Evolutionary conservation across 306 rosid genomes (phyloP), one percentile per base, ranked within the genome.

Genomic region (Mimosa pudica): DNA sequence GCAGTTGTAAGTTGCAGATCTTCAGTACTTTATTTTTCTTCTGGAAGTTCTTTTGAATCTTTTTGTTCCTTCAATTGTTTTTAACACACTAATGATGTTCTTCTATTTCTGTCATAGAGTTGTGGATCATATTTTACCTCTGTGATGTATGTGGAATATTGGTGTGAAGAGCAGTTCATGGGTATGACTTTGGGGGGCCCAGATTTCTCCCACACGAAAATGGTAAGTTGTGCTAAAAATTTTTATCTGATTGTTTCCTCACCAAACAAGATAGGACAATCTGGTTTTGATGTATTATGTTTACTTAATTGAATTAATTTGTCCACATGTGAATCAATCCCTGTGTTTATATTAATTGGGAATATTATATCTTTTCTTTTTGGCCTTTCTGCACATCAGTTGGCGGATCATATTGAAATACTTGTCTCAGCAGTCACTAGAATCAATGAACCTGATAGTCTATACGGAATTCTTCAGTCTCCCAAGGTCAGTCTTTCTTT

Each of bases 381-480:
- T 68, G 74, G 74, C 76, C 72, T 74, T 82, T 74, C 68, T 77
- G 58, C 66, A 68, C 69, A 67, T 49, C 94, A 94, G 98, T 79
- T 94, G 79, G 91, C 96, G 68, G 90, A 75, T 74, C 98, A 94
- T 81, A 84, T 94, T 85, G 93, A 92, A 89, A 88, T 92, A 83
- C 91, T 94, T 45, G 91, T 92, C 75, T 89, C 92, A 17, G 97
- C 98, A 7, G 87, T 89, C 72, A 92, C 92, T 85, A 87, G 91
- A 85, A 94, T 94, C 51, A 94, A 94, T 74, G 97, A 92, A 89
- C 97, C 97, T 35, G 97, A 94, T 88, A 90, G 97, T 91, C 88
- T 94, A 76, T 92, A 94, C 54, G 98, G 98, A 82, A 94, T 94
- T 74, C 89, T 92, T 82, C 97, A 92, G 83, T 90, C 97, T 57